Percentiles rank a stretch among this genome's conserved stretches.
These are phyloP conservation scores for Pythium rishiriense DNA, from an alignment of 352 stramenopile species.

Conservation along the genomic window DNA sequence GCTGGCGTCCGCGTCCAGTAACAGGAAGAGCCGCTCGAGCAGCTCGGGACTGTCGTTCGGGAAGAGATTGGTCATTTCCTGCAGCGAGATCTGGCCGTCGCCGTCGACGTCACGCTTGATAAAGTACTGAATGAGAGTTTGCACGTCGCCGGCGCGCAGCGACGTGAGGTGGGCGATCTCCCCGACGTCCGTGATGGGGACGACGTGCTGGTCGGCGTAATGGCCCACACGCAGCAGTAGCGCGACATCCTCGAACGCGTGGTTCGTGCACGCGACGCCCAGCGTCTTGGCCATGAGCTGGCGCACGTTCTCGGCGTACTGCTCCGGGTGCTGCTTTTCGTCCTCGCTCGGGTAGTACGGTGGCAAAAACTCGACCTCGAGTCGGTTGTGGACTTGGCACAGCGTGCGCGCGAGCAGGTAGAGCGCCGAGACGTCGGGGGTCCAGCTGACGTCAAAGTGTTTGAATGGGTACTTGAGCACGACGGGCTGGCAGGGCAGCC, in stretches of 20 bases:
- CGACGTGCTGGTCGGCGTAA: conserved; percentile 59
- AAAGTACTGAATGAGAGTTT: conserved; percentile 61
- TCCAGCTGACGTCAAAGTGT: conserved; percentile 77
- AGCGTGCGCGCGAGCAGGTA: conserved; percentile 63
- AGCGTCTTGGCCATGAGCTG: conserved; percentile 55
- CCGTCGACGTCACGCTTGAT: conserved; percentile 51
- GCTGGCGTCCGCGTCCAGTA: conserved; percentile 61
- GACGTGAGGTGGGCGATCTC: conserved; percentile 56
- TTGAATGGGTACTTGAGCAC: conserved; percentile 65
- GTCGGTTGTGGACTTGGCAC: conserved; percentile 67
- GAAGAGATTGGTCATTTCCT: conserved; percentile 60
- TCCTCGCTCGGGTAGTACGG: conserved; percentile 47
- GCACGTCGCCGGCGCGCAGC: conserved; percentile 42
- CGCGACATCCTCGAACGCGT: conserved; percentile 73
- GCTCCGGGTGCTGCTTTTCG: conserved; percentile 42
- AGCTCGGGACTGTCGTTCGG: conserved; percentile 45
- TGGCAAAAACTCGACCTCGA: conserved; percentile 62
- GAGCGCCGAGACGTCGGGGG: conserved; percentile 47
- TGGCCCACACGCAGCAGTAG: conserved; percentile 54
- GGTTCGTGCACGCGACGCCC: conserved; percentile 59
- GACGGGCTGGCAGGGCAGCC: conserved; percentile 57
- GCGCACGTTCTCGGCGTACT: conserved; percentile 65
- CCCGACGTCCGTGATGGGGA: conserved; percentile 53
- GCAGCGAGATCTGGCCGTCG: conserved; percentile 64
- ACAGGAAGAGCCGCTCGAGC: conserved; percentile 54